These are phyloP conservation scores for Aspergillus pseudoviridinutans DNA, from an alignment of 2,329 filamentous ascomycete genomes.

Conservation along the genomic window DNA sequence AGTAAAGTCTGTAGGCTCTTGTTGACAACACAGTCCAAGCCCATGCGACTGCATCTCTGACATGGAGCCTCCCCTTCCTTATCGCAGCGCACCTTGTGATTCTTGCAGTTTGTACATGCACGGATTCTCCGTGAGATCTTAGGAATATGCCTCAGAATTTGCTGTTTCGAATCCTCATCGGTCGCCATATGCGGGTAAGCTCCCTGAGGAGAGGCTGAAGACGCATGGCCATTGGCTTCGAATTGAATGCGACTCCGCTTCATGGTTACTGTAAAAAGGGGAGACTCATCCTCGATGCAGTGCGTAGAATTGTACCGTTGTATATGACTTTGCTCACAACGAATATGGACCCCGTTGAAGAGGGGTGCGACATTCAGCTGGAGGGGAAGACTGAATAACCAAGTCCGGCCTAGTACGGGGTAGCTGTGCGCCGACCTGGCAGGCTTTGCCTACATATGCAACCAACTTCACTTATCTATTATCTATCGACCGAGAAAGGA, in stretches of 20 bases:
- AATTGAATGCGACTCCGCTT: slow-evolving; percentile 39
- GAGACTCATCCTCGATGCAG: slow-evolving; percentile 19
- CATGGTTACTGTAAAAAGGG: slow-evolving; percentile 22
- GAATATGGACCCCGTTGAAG: neutral
- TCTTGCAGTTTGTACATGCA: slow-evolving; percentile 52
- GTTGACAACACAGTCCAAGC: slow-evolving; percentile 49
- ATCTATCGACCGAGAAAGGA: neutral
- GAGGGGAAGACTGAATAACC: neutral
- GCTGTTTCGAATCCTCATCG: slow-evolving; percentile 25
- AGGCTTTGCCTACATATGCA: neutral
- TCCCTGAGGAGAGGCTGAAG: slow-evolving; percentile 30
- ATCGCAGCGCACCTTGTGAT: slow-evolving; percentile 54
- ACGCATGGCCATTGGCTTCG: slow-evolving; percentile 34
- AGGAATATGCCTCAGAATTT: slow-evolving; percentile 27
- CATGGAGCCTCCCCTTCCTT: slow-evolving; percentile 50
- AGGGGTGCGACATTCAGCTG: neutral
- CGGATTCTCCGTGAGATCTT: slow-evolving; percentile 45
- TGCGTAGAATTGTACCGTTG: slow-evolving; percentile 15
- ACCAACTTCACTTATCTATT: neutral
- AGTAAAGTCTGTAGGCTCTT: slow-evolving; percentile 50
- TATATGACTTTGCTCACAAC: neutral
- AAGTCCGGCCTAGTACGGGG: neutral
- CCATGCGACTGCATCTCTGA: slow-evolving; percentile 48
- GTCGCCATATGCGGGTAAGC: slow-evolving; percentile 16
- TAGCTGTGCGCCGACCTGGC: neutral